Evolutionary conservation across 305 asterid species (phyloP).

Genomic region (Lippia alba): DNA sequence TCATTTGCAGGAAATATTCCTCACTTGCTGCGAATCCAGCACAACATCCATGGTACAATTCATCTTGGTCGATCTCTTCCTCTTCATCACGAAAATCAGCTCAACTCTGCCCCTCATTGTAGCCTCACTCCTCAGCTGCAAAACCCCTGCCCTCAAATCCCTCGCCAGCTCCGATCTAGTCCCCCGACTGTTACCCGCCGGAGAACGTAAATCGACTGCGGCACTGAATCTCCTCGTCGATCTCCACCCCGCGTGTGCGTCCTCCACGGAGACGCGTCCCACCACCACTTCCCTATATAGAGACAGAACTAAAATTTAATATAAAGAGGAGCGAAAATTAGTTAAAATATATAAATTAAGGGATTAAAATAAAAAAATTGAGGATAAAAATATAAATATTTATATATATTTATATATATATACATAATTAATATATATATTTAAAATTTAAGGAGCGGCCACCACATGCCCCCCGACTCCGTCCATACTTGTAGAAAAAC

Average conservation of each 20-base stretch:
- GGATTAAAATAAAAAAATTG: no score
- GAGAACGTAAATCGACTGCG: slow-evolving; percentile 22
- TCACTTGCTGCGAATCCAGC: slow-evolving; percentile 8
- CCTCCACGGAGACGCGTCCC: slow-evolving; percentile 33
- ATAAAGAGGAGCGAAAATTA: no score
- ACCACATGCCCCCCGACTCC: no score
- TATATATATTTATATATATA: no score
- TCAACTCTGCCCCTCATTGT: slow-evolving; percentile 51
- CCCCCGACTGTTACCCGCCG: not conserved
- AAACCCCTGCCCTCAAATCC: slow-evolving; percentile 34
- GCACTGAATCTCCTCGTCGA: slow-evolving; percentile 32
- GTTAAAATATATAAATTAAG: no score
- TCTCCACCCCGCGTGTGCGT: slow-evolving; percentile 32
- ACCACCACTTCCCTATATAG: slow-evolving; percentile 26
- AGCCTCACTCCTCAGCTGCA: slow-evolving; percentile 37
- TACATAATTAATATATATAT: no score
- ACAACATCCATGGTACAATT: slow-evolving; percentile 44
- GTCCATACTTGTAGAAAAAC: no score
- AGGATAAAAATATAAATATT: no score
- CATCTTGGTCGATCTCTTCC: slow-evolving; percentile 45
- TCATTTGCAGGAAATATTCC: slow-evolving; percentile 39
- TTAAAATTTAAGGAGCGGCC: no score
- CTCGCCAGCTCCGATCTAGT: not conserved
- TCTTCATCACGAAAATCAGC: slow-evolving; percentile 45
- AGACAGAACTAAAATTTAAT: not conserved